These are phyloP conservation scores for Sambucus nigra DNA, from an alignment of 129 eudicot species.

Conservation along the genomic window DNA sequence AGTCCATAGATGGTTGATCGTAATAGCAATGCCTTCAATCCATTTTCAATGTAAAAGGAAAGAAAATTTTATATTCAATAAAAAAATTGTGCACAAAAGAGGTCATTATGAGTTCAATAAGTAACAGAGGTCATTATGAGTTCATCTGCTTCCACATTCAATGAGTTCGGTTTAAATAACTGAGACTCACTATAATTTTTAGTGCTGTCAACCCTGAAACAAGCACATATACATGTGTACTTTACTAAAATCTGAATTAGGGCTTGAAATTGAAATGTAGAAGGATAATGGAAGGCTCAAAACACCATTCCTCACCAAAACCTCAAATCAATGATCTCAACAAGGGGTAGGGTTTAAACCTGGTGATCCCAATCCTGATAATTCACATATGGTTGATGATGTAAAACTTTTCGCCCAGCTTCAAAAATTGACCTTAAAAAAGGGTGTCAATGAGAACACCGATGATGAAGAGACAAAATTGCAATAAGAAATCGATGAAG, in stretches of 20 bases:
- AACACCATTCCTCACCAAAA: conserved; percentile 14
- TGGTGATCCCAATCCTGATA: background rate
- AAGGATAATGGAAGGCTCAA: conserved; percentile 21
- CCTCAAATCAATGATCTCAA: background rate
- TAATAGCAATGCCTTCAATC: too few relatives aligned
- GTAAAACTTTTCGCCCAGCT: conserved; percentile 11
- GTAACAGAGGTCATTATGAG: too few relatives aligned
- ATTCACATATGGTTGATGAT: conserved; percentile 10
- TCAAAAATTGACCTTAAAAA: conserved; percentile 18
- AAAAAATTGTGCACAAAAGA: too few relatives aligned
- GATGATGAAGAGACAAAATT: conserved; percentile 18
- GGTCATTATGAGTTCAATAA: too few relatives aligned
- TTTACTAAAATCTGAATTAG: background rate
- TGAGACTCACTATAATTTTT: too few relatives aligned
- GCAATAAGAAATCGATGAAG: conserved; percentile 14
- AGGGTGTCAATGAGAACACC: conserved; percentile 3
- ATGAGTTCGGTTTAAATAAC: too few relatives aligned
- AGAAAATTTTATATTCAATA: too few relatives aligned
- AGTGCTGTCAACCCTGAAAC: background rate
- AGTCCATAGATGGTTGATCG: too few relatives aligned
- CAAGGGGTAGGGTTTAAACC: conserved; percentile 17
- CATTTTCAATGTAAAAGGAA: too few relatives aligned
- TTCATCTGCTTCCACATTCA: too few relatives aligned
- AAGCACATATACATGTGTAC: background rate
- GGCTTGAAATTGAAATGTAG: conserved; percentile 31